Conservation (phyloP, 495 filamentous ascomycete genomes). For the Podospora pseudoanserina region DNA sequence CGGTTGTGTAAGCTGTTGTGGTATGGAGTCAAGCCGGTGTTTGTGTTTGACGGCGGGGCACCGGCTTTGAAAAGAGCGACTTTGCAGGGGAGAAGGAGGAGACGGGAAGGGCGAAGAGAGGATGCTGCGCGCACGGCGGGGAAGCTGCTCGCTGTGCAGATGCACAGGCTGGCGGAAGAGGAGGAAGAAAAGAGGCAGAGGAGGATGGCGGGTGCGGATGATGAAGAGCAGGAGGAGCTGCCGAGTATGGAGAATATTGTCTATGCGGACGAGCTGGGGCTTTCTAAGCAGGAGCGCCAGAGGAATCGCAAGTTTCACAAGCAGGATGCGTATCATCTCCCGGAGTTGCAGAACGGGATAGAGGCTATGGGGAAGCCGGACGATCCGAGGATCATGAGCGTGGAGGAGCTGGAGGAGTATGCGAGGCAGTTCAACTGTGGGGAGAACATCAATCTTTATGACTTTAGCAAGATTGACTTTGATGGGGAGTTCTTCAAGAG, state of each 20-base stretch:
- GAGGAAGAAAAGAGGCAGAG: slow-evolving; percentile 64
- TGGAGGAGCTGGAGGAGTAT: slow-evolving; percentile 89
- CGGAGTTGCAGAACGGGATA: slow-evolving; percentile 70
- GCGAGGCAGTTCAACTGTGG: slow-evolving; percentile 86
- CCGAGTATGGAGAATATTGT: slow-evolving; percentile 65
- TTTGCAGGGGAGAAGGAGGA: slow-evolving; percentile 68
- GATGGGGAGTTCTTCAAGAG: slow-evolving; percentile 89
- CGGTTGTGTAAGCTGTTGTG: slow-evolving; percentile 95
- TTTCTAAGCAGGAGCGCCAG: slow-evolving; percentile 72
- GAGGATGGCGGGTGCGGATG: slow-evolving; percentile 19
- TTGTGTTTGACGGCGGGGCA: slow-evolving; percentile 96
- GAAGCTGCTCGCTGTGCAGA: slow-evolving; percentile 84
- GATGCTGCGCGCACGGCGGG: slow-evolving; percentile 90
- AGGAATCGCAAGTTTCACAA: slow-evolving; percentile 77
- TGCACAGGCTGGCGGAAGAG: slow-evolving; percentile 83
- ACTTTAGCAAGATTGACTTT: slow-evolving; percentile 98
- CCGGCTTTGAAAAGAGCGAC: slow-evolving; percentile 89
- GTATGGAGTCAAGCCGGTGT: slow-evolving; percentile 94
- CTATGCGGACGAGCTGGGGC: slow-evolving; percentile 83
- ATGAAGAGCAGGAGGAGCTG: slow-evolving; percentile 59
- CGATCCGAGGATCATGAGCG: slow-evolving; percentile 91
- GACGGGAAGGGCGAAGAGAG: slow-evolving; percentile 83
- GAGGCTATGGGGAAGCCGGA: slow-evolving; percentile 83
- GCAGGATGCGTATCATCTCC: slow-evolving; percentile 91
- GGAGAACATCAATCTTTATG: slow-evolving; percentile 96